phyloP scores from a whole-genome alignment of 805 yeast species.

The Hermanozyma aechmeae region DNA sequence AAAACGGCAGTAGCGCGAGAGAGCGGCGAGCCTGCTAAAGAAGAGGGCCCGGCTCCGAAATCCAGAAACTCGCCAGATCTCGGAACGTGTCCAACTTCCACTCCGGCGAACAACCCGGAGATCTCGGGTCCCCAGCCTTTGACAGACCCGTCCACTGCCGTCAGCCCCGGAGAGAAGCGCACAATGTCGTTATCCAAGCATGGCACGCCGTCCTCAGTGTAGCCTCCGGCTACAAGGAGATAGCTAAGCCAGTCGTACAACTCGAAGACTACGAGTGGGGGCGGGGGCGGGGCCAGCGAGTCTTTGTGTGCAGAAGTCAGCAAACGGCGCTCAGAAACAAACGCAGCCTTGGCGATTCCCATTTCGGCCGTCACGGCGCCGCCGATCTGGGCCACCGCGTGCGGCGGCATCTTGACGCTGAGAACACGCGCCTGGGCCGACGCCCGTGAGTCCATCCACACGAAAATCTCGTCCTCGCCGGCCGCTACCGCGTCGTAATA shows the following conservation, averaged over 20 bases:
- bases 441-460: constrained; percentile 55
- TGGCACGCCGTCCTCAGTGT: constrained; percentile 8
- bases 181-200: constrained; percentile 5
- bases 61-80: too few species aligned
- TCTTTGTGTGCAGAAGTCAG: too few species aligned
- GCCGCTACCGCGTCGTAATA: constrained; percentile 22
- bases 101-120: too few species aligned
- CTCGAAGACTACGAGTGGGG: constrained; percentile 40
- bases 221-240: constrained; percentile 17
- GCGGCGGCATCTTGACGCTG: constrained; percentile 14
- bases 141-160: constrained; percentile 48
- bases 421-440: constrained; percentile 19
- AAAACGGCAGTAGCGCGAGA: too few species aligned
- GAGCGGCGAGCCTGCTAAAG: too few species aligned
- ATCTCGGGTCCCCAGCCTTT: constrained; percentile 39
- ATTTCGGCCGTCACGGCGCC: constrained; percentile 45
- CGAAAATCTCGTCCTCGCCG: constrained; percentile 34
- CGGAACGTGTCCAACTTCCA: too few species aligned
- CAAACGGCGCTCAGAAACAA: too few species aligned
- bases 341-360: constrained; percentile 53
- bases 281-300: too few species aligned
- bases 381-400: constrained; percentile 22
- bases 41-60: too few species aligned
- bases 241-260: constrained; percentile 40
- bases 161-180: constrained; percentile 5